Conservation (phyloP, 305 asterid species). For the Fraxinus xanthoxyloides region DNA sequence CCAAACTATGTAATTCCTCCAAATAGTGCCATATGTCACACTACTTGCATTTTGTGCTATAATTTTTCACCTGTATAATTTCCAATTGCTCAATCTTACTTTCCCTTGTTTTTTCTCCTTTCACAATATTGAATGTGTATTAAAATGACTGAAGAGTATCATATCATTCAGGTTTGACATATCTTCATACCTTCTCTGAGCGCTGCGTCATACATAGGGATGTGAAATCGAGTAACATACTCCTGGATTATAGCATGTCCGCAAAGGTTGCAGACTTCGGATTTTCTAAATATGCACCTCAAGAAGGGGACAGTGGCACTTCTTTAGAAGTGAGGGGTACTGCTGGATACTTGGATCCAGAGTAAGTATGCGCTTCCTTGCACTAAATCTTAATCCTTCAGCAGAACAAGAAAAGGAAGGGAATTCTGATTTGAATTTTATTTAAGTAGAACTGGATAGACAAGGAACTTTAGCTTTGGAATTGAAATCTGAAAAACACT, state of each 20-base stretch:
- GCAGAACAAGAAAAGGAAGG: not conserved
- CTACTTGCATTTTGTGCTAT: not conserved
- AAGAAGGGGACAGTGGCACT: constrained; percentile 85
- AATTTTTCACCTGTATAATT: not conserved
- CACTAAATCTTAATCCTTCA: not conserved
- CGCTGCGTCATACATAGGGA: constrained; percentile 85
- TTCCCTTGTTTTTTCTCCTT: not conserved
- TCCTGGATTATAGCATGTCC: constrained; percentile 84
- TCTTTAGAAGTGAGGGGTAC: constrained; percentile 91
- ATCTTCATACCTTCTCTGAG: constrained; percentile 77
- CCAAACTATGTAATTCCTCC: not conserved
- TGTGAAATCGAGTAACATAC: constrained; percentile 91
- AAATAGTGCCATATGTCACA: not conserved
- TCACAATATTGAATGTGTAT: not conserved
- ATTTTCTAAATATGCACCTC: constrained; percentile 89
- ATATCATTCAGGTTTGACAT: constrained; percentile 61
- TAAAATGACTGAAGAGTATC: constrained; percentile 20
- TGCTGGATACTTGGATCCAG: constrained; percentile 93
- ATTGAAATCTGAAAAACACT: not conserved
- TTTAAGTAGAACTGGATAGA: not conserved
- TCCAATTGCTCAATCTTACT: not conserved
- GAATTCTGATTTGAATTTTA: not conserved
- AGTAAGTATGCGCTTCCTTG: constrained; percentile 51
- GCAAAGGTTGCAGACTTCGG: constrained; percentile 97
- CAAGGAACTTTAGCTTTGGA: not conserved